Conservation (phyloP, 192 early-diverging fungal genomes). For the Linnemannia elongata region DNA sequence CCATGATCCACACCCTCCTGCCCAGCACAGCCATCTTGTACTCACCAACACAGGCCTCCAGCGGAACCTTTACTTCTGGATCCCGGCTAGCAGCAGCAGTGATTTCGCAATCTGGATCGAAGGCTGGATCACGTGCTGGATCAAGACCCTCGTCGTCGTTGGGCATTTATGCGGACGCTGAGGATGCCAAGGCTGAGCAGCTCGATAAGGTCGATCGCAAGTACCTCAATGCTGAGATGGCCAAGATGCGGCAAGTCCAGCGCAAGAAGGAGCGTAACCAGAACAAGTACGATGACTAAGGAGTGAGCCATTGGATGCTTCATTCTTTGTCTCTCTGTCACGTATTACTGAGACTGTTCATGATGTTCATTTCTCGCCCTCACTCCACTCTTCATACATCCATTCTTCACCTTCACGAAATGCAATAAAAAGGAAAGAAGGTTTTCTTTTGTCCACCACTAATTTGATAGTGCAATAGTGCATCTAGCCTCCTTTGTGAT, state of each 20-base stretch:
- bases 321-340: background rate
- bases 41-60: slow-evolving; percentile 19
- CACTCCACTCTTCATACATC: background rate
- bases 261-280: slow-evolving; percentile 45
- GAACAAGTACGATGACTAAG: slow-evolving; percentile 41
- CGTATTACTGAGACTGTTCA: background rate
- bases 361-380: background rate
- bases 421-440: background rate
- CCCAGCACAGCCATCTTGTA: slow-evolving; percentile 44
- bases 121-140: slow-evolving; percentile 45
- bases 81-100: slow-evolving; percentile 28
- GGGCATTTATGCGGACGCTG: slow-evolving; percentile 53
- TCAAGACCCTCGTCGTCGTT: slow-evolving; percentile 44
- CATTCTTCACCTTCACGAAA: background rate
- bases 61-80: slow-evolving; percentile 19
- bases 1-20: slow-evolving; percentile 49
- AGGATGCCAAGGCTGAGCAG: slow-evolving; percentile 45
- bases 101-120: slow-evolving; percentile 28
- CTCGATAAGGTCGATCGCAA: slow-evolving; percentile 46
- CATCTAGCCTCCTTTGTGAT: background rate
- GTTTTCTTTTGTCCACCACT: background rate
- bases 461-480: background rate
- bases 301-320: background rate
- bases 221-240: slow-evolving; percentile 55
- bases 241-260: slow-evolving; percentile 52